Base-by-base conservation (phyloP, 257 asterid genomes). In the Gentiana macrophylla region DNA sequence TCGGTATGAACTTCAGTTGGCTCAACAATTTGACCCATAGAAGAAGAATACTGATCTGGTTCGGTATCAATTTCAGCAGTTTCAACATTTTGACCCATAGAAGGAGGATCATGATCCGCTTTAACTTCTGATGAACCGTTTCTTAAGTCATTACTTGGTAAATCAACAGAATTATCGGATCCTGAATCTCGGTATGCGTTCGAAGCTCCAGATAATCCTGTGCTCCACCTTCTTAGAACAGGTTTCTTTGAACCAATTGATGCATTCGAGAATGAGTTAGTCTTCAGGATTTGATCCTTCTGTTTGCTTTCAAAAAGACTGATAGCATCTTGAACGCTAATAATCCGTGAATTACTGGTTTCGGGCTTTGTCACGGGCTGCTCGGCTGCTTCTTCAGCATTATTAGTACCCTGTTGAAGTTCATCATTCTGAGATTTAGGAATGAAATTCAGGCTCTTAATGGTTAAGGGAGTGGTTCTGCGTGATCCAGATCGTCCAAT, bases 211-310 rank as follows among this genome's bases (percentile, higher is more conserved):
- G 89, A 75, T 58, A 74, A 70, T 51, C 95, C 94, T 13, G 94
- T 66, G 67, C 97, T 92, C 99, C 99, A 92, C 77, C 99, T 85
- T 75, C 99, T 83, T 72, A 92, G 70, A 12, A 92, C 94, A 44
- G 94, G 64, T 69, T 89, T 92, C 58, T 73, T 86, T 50, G 94
- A 73, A 15, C 24, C 24, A 15, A 15, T 15, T 15, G 24, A 15
- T 15, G 24, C 24, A 57, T 56, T 78, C 67, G 75, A 53, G 64
- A 71, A 66, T 50, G 93, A 66, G 61, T 52, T 79, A 4, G 79
- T 71, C 67, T 81, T 84, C 72, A 77, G 94, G 70, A 62, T 65
- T 73, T 75, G 89, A 63, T 84, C 91, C 69, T 49, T 86, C 73
- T 92, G 99, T 80, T 89, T 92, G 70, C 81, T 75, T 72, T 92